These are phyloP conservation scores for Schizosaccharomyces osmophilus DNA, from an alignment of 805 yeast species.

Conservation along the genomic window DNA sequence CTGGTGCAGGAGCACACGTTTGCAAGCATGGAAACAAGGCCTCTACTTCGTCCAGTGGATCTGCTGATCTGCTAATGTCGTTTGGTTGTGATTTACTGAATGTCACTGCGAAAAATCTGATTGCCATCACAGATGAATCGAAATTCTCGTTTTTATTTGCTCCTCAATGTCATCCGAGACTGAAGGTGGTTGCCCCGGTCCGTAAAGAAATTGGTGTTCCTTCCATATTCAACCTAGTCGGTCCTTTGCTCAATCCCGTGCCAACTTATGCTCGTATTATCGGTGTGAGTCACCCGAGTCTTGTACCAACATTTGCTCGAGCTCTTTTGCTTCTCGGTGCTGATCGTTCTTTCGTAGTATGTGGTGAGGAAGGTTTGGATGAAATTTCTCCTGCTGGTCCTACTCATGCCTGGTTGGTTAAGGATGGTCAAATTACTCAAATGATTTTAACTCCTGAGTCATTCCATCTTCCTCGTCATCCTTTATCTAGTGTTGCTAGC, in stretches of 20 bases:
- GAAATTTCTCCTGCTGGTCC: conserved; percentile 79
- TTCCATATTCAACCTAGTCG: conserved; percentile 77
- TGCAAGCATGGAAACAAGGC: conserved; percentile 98
- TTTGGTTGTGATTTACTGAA: conserved; percentile 65
- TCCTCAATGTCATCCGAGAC: conserved; percentile 80
- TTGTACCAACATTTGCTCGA: conserved; percentile 68
- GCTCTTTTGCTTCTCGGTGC: conserved; percentile 34
- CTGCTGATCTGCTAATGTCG: conserved; percentile 62
- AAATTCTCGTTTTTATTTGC: conserved; percentile 58
- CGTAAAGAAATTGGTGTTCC: conserved; percentile 67
- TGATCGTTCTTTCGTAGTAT: conserved; percentile 51
- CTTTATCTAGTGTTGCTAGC: conserved; percentile 41
- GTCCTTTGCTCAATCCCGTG: conserved; percentile 84
- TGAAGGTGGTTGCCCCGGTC: conserved; percentile 61
- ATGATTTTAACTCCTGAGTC: conserved; percentile 30
- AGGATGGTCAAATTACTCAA: conserved; percentile 13
- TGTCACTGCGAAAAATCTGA: conserved; percentile 39
- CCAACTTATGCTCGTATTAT: conserved; percentile 55
- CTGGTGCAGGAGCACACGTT: conserved; percentile 60
- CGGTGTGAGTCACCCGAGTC: conserved; percentile 61
- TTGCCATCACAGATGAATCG: conserved; percentile 24
- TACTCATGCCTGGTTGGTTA: conserved; percentile 45
- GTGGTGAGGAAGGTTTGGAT: conserved; percentile 78
- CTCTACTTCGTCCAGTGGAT: conserved; percentile 74
- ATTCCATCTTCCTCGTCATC: conserved; percentile 59